These are phyloP conservation scores for Lentinus brumalis DNA, from an alignment of 768 basidiomycete genomes.

Conservation along the genomic window DNA sequence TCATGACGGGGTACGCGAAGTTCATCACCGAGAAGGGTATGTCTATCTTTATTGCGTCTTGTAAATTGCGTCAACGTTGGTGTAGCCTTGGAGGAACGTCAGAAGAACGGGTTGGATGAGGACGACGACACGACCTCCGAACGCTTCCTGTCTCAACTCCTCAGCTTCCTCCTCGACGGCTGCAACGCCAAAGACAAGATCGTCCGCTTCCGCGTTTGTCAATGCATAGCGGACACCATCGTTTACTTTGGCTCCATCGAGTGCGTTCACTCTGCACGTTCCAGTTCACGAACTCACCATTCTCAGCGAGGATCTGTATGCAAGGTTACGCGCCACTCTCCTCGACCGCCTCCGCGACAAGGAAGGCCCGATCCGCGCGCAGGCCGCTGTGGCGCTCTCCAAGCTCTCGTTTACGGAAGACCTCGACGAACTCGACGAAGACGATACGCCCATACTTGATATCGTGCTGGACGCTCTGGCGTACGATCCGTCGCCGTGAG, in stretches of 20 bases:
- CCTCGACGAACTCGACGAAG: conserved; percentile 49
- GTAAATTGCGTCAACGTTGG: background rate
- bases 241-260: conserved; percentile 82
- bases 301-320: conserved; percentile 82
- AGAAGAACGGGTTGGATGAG: conserved; percentile 39
- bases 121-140: conserved; percentile 54
- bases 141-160: conserved; percentile 49
- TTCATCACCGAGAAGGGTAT: conserved; percentile 79
- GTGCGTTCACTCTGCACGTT: conserved; percentile 54
- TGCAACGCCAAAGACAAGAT: conserved; percentile 87
- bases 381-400: conserved; percentile 78
- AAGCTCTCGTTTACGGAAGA: conserved; percentile 77
- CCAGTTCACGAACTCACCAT: too few species aligned
- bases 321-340: conserved; percentile 57
- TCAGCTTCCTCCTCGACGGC: conserved; percentile 67
- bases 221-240: conserved; percentile 79
- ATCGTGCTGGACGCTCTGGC: conserved; percentile 67
- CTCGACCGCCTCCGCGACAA: conserved; percentile 79
- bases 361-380: conserved; percentile 73
- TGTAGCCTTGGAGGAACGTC: conserved; percentile 40
- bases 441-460: conserved; percentile 55
- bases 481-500: conserved; percentile 79
- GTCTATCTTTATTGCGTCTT: conserved; percentile 17
- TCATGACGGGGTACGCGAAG: conserved; percentile 75
- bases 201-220: conserved; percentile 77